Evolutionary conservation across 2,329 filamentous ascomycete genomes (phyloP).

Genomic region (Monosporascus sp.): DNA sequence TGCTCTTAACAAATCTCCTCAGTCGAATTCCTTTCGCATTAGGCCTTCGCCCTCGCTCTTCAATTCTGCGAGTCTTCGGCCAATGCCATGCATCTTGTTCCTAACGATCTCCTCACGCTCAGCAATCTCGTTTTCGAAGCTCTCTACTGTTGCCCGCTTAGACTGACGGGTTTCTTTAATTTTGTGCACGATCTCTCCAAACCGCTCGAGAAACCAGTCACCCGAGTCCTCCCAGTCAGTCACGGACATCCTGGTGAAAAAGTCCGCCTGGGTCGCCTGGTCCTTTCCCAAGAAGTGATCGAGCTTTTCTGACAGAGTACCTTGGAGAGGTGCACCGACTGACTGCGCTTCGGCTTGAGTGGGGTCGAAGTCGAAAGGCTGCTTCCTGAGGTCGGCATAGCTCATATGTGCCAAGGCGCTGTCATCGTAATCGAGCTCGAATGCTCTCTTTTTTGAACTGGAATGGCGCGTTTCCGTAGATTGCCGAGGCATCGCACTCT

Average conservation of each 20-base stretch:
- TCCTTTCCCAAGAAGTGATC: slow-evolving; percentile 39
- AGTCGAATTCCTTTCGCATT: slow-evolving; percentile 32
- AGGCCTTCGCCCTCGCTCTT: slow-evolving; percentile 52
- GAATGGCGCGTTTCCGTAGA: slow-evolving; percentile 15
- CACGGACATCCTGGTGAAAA: slow-evolving; percentile 49
- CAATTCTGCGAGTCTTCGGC: slow-evolving; percentile 48
- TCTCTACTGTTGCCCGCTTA: slow-evolving; percentile 44
- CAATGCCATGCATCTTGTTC: slow-evolving; percentile 48
- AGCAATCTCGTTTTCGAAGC: slow-evolving; percentile 52
- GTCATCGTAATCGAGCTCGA: slow-evolving; percentile 51
- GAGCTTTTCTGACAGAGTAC: slow-evolving; percentile 43
- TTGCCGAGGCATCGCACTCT: slow-evolving; percentile 23
- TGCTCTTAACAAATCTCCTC: slow-evolving; percentile 13
- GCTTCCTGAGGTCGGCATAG: slow-evolving; percentile 42
- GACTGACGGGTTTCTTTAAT: slow-evolving; percentile 43
- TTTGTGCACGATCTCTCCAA: slow-evolving; percentile 42
- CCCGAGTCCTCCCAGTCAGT: slow-evolving; percentile 55
- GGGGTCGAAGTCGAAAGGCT: slow-evolving; percentile 55
- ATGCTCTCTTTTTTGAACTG: slow-evolving; percentile 21
- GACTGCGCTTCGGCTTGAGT: slow-evolving; percentile 36
- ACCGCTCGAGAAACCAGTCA: slow-evolving; percentile 55
- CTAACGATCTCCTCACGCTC: slow-evolving; percentile 49
- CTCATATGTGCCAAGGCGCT: slow-evolving; percentile 48
- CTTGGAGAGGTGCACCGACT: slow-evolving; percentile 29
- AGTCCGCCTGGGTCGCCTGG: slow-evolving; percentile 37